Conservation (phyloP, 1,284 basidiomycete genomes). For the Stereum hirsutum region DNA sequence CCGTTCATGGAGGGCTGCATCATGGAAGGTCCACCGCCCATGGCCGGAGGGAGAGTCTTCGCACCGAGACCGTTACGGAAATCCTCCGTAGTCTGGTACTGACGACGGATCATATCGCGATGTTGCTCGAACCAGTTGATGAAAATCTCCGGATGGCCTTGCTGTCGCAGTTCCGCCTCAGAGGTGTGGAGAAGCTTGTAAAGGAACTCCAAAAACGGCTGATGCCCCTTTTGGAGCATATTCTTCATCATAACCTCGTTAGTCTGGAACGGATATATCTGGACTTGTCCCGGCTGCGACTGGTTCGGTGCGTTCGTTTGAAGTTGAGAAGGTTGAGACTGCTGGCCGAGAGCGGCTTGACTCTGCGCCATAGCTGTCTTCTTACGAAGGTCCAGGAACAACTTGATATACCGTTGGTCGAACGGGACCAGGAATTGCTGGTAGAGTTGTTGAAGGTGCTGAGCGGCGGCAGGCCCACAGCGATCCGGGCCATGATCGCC, state of each 20-base stretch:
- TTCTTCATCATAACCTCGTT: too few relatives aligned
- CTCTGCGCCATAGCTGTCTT: conserved; percentile 6
- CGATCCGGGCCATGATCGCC: conserved; percentile 45
- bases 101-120: conserved; percentile 36
- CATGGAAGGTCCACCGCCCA: conserved; percentile 5
- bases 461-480: conserved; percentile 48
- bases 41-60: conserved; percentile 10
- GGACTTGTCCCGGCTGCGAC: not conserved
- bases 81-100: conserved; percentile 27
- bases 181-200: conserved; percentile 25
- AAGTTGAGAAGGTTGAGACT: not conserved
- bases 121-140: conserved; percentile 50
- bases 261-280: too few relatives aligned
- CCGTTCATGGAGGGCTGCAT: too few relatives aligned
- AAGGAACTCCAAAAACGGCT: too few relatives aligned
- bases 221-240: too few relatives aligned
- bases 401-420: conserved; percentile 41
- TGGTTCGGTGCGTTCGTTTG: not conserved
- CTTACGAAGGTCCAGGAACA: conserved; percentile 10
- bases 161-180: conserved; percentile 40
- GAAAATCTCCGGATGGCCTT: conserved; percentile 37
- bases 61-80: conserved; percentile 25
- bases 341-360: not conserved
- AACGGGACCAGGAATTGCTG: conserved; percentile 46
- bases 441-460: conserved; percentile 51